phyloP scores from a whole-genome alignment of 2,329 filamentous ascomycete genomes.

The Epichloe sp. region DNA sequence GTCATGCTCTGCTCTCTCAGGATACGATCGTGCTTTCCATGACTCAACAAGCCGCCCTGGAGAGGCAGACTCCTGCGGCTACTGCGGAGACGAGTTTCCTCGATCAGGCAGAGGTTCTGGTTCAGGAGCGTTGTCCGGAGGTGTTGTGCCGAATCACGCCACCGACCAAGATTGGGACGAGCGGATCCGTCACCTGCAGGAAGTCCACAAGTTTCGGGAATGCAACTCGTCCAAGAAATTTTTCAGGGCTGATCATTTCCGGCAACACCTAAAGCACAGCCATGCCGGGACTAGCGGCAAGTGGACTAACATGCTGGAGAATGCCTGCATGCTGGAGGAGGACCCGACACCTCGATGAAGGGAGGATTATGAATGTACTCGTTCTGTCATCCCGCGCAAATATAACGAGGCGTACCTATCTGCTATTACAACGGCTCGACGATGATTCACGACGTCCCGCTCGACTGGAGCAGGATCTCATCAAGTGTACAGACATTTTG shows the following conservation, averaged over 20 bases:
- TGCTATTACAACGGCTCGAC: not conserved
- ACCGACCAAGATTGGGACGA: conserved; percentile 83
- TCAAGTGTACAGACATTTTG: not conserved
- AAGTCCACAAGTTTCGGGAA: conserved; percentile 90
- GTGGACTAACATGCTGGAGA: conserved; percentile 97
- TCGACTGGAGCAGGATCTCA: too few species aligned
- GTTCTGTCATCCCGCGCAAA: not conserved
- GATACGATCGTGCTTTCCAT: conserved; percentile 75
- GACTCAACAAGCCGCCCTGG: conserved; percentile 55
- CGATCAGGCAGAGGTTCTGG: conserved; percentile 32
- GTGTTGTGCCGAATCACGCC: conserved; percentile 28
- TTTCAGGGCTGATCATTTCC: conserved; percentile 96
- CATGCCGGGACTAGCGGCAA: conserved; percentile 93
- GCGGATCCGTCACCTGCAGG: conserved; percentile 74
- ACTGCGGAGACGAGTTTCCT: conserved; percentile 83
- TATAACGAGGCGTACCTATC: too few species aligned
- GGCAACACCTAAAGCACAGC: conserved; percentile 95
- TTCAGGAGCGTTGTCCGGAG: conserved; percentile 18
- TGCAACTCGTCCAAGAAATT: conserved; percentile 99
- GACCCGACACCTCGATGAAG: conserved; percentile 35
- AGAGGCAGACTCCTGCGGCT: conserved; percentile 74
- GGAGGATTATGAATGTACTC: not conserved
- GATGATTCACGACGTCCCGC: not conserved
- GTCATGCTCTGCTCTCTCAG: conserved; percentile 81
- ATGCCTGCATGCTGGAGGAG: conserved; percentile 86